Conservation (phyloP, 129 eudicot species). For the Lactuca saligna region DNA sequence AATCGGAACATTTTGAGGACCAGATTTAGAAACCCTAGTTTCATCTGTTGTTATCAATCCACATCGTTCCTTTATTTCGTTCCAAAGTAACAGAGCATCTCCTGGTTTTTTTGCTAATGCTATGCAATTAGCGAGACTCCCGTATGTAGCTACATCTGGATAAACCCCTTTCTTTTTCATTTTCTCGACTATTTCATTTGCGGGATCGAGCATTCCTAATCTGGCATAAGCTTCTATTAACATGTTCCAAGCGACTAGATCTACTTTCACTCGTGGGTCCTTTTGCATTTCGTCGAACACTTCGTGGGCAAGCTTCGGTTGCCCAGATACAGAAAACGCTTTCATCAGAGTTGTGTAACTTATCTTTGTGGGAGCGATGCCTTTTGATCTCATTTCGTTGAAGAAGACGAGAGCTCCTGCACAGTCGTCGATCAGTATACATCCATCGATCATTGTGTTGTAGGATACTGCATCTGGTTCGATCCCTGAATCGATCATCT, state of each 20-base stretch:
- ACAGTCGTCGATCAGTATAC: conserved; percentile 79
- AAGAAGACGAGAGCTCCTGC: conserved; percentile 85
- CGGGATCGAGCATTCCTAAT: conserved; percentile 67
- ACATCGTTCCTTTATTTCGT: conserved; percentile 86
- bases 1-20: conserved; percentile 38
- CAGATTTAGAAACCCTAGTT: conserved; percentile 23
- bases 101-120: conserved; percentile 91
- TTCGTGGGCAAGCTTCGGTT: conserved; percentile 76
- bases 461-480: conserved; percentile 93
- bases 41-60: conserved; percentile 29
- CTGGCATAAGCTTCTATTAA: conserved; percentile 81
- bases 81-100: conserved; percentile 91
- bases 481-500: conserved; percentile 61
- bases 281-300: conserved; percentile 88
- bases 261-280: conserved; percentile 93
- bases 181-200: conserved; percentile 55
- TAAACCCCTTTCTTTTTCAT: conserved; percentile 76
- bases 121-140: conserved; percentile 86
- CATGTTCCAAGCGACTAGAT: conserved; percentile 94
- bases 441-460: conserved; percentile 87
- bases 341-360: conserved; percentile 98
- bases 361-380: conserved; percentile 88
- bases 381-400: conserved; percentile 89
- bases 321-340: conserved; percentile 88
- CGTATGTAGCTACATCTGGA: conserved; percentile 89